Conservation (phyloP, 768 basidiomycete species). For the Candolleomyces aberdarensis region DNA sequence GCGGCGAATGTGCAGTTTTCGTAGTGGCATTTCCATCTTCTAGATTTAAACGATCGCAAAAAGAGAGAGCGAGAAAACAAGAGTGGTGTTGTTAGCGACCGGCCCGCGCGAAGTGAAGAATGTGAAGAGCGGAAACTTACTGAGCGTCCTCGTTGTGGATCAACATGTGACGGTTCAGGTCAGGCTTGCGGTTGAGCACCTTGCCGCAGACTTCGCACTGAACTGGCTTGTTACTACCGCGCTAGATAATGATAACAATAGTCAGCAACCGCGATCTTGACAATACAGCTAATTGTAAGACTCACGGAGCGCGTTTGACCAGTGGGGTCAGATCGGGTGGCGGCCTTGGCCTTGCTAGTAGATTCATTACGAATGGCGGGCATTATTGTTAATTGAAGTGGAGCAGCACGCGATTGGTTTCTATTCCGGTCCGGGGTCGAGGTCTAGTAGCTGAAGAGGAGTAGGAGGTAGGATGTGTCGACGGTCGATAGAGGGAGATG, state of each 20-base stretch:
- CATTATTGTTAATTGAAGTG: not conserved
- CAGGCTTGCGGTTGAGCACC: not conserved
- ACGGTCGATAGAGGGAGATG: not conserved
- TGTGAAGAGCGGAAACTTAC: not conserved
- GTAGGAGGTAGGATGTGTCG: not conserved
- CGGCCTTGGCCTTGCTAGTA: too few species aligned
- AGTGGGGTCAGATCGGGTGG: too few species aligned
- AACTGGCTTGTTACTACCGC: not conserved
- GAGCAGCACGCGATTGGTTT: not conserved
- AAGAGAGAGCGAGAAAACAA: not conserved
- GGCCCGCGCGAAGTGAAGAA: too few species aligned
- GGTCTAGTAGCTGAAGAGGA: too few species aligned
- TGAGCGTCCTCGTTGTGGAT: not conserved
- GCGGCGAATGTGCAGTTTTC: not conserved
- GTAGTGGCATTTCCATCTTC: not conserved
- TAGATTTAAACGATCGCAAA: not conserved
- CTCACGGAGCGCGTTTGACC: not conserved
- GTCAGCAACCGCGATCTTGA: not conserved
- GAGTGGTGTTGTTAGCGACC: too few species aligned
- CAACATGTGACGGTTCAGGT: slow-evolving; percentile 1
- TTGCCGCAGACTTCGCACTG: not conserved
- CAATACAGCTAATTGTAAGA: not conserved
- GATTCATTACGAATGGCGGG: not conserved
- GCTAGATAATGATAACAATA: not conserved
- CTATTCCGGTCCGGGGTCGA: too few species aligned